Evolutionary conservation across 192 early-diverging fungal species (phyloP).

Genomic region (Chytriomyces sp.): DNA sequence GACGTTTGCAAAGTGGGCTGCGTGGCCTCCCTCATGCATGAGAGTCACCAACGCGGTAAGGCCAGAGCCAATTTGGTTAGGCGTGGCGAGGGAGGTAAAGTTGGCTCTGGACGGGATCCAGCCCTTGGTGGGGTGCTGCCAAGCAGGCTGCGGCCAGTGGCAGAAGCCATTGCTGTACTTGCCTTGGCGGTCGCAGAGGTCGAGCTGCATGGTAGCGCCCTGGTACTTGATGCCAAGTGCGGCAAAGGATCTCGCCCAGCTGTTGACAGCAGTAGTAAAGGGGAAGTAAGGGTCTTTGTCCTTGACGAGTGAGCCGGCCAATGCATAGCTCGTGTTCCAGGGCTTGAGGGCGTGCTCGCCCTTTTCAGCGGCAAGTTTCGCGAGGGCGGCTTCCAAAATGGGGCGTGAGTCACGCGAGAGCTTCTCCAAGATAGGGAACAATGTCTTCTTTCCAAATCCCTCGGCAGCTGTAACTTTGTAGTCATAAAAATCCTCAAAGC

Average conservation of each 20-base stretch:
- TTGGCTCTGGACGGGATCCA: conserved; percentile 4
- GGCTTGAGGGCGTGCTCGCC: conserved; percentile 26
- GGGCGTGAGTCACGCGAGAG: conserved; percentile 28
- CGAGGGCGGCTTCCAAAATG: conserved; percentile 28
- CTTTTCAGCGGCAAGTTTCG: conserved; percentile 25
- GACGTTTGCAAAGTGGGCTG: conserved; percentile 37
- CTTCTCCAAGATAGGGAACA: conserved; percentile 38
- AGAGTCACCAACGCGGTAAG: conserved; percentile 32
- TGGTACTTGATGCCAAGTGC: conserved; percentile 35
- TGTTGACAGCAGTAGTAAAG: conserved; percentile 27
- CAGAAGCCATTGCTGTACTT: conserved; percentile 37
- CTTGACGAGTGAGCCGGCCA: conserved; percentile 17
- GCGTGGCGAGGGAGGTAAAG: conserved; percentile 14
- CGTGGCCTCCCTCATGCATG: conserved; percentile 35
- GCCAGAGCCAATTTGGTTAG: conserved; percentile 26
- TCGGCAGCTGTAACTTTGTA: conserved; percentile 31
- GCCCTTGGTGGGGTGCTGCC: conserved; percentile 33
- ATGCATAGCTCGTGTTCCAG: conserved; percentile 21
- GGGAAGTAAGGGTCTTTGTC: conserved; percentile 28
- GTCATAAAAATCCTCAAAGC: conserved; percentile 38
- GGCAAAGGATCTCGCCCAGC: conserved; percentile 35
- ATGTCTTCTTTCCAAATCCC: conserved; percentile 29
- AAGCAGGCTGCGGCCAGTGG: conserved; percentile 37
- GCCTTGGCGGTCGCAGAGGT: conserved; percentile 34
- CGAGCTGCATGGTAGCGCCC: conserved; percentile 31